Conservation (phyloP, 2,329 filamentous ascomycete species). For the Fusarium nematophilum region DNA sequence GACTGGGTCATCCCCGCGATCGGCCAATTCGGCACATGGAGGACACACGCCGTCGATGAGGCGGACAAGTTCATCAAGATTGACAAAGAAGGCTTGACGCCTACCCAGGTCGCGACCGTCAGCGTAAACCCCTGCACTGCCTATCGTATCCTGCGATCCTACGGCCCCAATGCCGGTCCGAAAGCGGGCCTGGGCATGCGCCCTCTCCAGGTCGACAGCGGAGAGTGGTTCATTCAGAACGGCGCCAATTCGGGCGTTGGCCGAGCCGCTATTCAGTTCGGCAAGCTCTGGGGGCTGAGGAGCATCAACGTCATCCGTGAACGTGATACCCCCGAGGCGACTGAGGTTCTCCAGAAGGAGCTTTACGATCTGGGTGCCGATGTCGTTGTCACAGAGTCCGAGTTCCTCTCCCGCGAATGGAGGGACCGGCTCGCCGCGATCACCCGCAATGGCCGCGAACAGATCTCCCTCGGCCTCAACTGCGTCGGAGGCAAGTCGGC, state of each 20-base stretch:
- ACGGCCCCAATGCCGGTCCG: constrained; percentile 63
- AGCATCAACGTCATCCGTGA: constrained; percentile 91
- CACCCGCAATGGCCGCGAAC: constrained; percentile 77
- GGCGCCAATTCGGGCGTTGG: constrained; percentile 96
- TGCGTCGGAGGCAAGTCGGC: constrained; percentile 93
- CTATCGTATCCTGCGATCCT: constrained; percentile 91
- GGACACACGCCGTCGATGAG: constrained; percentile 84
- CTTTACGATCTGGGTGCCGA: constrained; percentile 66
- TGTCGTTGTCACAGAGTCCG: constrained; percentile 66
- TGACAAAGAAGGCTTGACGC: constrained; percentile 75
- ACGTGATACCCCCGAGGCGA: constrained; percentile 72
- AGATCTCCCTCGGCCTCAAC: constrained; percentile 84
- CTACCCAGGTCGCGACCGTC: constrained; percentile 86
- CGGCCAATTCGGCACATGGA: constrained; percentile 91
- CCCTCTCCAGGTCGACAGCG: constrained; percentile 58
- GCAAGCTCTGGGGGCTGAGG: constrained; percentile 84
- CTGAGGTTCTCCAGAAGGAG: constrained; percentile 67
- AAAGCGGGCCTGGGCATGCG: constrained; percentile 59
- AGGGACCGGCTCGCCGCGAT: constrained; percentile 69
- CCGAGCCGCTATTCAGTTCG: constrained; percentile 90
- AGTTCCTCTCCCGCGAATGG: constrained; percentile 70
- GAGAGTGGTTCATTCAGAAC: constrained; percentile 97
- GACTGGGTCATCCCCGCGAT: constrained; percentile 94
- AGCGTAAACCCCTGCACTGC: constrained; percentile 94
- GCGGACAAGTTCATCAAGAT: constrained; percentile 72